Evolutionary conservation across 495 filamentous ascomycete species (phyloP).

Genomic region (Cercophora scortea): DNA sequence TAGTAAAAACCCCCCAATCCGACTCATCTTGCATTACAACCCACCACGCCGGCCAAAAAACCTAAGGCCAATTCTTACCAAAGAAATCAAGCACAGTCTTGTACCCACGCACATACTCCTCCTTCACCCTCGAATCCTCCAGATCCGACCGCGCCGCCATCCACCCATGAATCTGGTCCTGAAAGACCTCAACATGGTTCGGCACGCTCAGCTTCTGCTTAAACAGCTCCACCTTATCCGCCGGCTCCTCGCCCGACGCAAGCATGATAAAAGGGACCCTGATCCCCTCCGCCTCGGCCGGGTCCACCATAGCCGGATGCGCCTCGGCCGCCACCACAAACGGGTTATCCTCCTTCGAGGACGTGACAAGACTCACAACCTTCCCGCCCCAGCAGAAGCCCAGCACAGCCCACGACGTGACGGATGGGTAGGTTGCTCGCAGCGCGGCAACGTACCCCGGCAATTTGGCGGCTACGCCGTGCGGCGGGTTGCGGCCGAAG

Average conservation of each 20-base stretch:
- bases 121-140: slow-evolving; percentile 55
- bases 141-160: slow-evolving; percentile 77
- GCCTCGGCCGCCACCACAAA: slow-evolving; percentile 65
- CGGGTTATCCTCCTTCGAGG: slow-evolving; percentile 45
- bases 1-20: too few species aligned
- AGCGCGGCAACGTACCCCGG: slow-evolving; percentile 54
- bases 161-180: slow-evolving; percentile 81
- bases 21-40: too few species aligned
- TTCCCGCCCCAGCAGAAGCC: slow-evolving; percentile 97
- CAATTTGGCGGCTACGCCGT: slow-evolving; percentile 54
- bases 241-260: slow-evolving; percentile 59
- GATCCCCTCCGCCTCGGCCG: slow-evolving; percentile 60
- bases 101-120: slow-evolving; percentile 77
- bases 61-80: slow-evolving; percentile 48
- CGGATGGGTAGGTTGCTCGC: slow-evolving; percentile 43
- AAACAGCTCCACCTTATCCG: slow-evolving; percentile 63
- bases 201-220: slow-evolving; percentile 55
- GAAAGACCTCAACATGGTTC: slow-evolving; percentile 73
- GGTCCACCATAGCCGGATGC: slow-evolving; percentile 87
- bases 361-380: slow-evolving; percentile 50
- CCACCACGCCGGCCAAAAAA: not conserved
- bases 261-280: slow-evolving; percentile 58
- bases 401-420: slow-evolving; percentile 77
- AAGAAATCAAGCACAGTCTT: slow-evolving; percentile 67
- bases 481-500: slow-evolving; percentile 61